Conservation (phyloP, 2,329 filamentous ascomycete species). For the Cladosporium sp. region DNA sequence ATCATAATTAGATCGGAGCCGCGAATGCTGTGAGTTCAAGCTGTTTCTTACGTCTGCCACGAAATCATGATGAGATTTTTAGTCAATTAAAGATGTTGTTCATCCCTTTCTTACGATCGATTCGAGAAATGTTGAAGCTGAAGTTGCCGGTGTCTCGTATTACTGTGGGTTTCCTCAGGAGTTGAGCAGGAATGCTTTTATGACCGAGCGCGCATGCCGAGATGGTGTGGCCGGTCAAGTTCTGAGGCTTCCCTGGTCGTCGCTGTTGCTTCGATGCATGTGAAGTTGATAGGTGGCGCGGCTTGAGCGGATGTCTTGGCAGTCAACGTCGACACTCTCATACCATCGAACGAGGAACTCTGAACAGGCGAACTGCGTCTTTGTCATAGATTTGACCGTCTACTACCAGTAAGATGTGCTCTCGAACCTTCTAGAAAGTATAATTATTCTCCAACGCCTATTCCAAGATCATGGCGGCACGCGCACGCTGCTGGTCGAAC, state of each 20-base stretch:
- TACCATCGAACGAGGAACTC: too few relatives aligned
- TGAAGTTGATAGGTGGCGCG: slow-evolving; percentile 11
- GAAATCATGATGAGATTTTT: slow-evolving; percentile 1
- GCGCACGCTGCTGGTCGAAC: too few relatives aligned
- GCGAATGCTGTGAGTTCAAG: neutral
- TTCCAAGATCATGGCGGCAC: too few relatives aligned
- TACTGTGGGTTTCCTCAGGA: neutral
- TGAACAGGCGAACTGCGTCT: too few relatives aligned
- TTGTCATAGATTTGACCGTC: too few relatives aligned
- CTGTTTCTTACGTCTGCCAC: slow-evolving; percentile 7
- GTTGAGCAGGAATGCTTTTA: too few relatives aligned
- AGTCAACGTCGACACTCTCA: too few relatives aligned
- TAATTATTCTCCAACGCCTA: too few relatives aligned
- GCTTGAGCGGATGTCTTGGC: neutral
- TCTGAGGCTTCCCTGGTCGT: neutral
- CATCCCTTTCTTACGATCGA: neutral
- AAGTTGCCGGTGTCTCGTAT: neutral
- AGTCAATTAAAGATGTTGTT: neutral
- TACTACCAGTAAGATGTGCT: too few relatives aligned
- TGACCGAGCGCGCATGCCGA: neutral
- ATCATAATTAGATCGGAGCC: neutral
- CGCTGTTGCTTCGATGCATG: neutral
- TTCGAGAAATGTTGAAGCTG: neutral
- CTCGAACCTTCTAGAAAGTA: too few relatives aligned
- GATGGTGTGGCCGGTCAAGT: neutral